A percentile compares a stretch with the other conserved stretches of the same genome.
Conservation (phyloP, 495 filamentous ascomycete species). For the Staphylotrichum longicolle region DNA sequence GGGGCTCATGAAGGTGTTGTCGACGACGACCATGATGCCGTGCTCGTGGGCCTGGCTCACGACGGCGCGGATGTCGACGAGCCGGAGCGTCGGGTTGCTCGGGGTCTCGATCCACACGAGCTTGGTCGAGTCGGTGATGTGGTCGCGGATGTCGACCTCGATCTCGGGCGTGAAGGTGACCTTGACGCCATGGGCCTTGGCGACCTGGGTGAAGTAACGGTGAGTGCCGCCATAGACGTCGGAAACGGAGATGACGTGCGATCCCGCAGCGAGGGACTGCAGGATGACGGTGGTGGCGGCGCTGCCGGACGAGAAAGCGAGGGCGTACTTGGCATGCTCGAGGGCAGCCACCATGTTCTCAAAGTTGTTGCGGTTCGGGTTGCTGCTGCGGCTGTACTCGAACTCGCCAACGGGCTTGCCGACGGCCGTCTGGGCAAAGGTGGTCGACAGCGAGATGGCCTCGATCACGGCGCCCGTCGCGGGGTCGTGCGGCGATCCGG, state of each 20-base stretch:
- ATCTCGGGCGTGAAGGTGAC: slow-evolving; percentile 92
- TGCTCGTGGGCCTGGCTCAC: slow-evolving; percentile 78
- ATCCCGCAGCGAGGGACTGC: slow-evolving; percentile 86
- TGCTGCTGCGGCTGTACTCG: slow-evolving; percentile 88
- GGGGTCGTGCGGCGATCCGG: slow-evolving; percentile 85
- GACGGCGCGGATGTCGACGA: slow-evolving; percentile 89
- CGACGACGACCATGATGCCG: slow-evolving; percentile 91
- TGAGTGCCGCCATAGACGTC: slow-evolving; percentile 98
- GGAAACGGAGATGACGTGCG: slow-evolving; percentile 91
- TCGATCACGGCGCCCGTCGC: slow-evolving; percentile 92
- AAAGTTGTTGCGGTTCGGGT: slow-evolving; percentile 93
- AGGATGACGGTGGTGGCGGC: slow-evolving; percentile 91
- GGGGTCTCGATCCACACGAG: slow-evolving; percentile 97
- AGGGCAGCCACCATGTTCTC: slow-evolving; percentile 87
- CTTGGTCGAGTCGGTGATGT: slow-evolving; percentile 89
- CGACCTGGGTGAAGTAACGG: slow-evolving; percentile 98
- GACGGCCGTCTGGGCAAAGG: slow-evolving; percentile 81
- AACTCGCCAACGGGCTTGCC: slow-evolving; percentile 81
- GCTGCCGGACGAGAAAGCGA: slow-evolving; percentile 93
- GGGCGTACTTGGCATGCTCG: slow-evolving; percentile 86
- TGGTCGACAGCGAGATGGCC: slow-evolving; percentile 92
- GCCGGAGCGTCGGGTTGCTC: slow-evolving; percentile 85
- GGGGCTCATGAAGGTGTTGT: slow-evolving; percentile 96
- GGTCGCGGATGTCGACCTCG: slow-evolving; percentile 75
- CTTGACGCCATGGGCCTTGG: slow-evolving; percentile 86